These are phyloP conservation scores for Paraleonurus japonicus DNA, from an alignment of 257 asterid genomes.

Conservation along the genomic window DNA sequence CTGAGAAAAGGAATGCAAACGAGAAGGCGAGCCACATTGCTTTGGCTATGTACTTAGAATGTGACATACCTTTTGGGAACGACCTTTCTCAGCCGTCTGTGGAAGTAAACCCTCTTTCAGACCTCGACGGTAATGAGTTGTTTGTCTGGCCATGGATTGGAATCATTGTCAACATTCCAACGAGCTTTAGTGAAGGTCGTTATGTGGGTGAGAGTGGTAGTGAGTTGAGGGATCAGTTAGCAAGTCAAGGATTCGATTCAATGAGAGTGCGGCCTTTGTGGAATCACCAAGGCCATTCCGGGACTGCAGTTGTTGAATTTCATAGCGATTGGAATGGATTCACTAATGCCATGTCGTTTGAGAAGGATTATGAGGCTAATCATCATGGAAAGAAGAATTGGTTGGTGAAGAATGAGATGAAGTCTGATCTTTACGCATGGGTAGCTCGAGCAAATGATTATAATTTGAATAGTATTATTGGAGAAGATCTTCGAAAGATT, in stretches of 20 bases:
- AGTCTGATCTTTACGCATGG: conserved; percentile 62
- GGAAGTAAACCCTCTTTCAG: conserved; percentile 10
- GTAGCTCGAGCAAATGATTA: conserved; percentile 51
- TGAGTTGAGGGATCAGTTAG: conserved; percentile 53
- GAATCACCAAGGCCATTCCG: conserved; percentile 70
- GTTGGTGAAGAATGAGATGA: conserved; percentile 36
- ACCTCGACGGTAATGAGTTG: conserved; percentile 37
- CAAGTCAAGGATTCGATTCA: conserved; percentile 57
- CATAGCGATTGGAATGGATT: conserved; percentile 63
- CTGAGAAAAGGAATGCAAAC: conserved; percentile 14
- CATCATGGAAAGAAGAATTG: conserved; percentile 65
- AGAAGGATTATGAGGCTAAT: conserved; percentile 54
- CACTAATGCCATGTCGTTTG: conserved; percentile 60
- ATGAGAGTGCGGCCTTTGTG: conserved; percentile 67
- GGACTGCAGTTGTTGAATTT: conserved; percentile 68
- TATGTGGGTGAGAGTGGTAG: conserved; percentile 67
- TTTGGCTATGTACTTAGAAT: conserved; percentile 13
- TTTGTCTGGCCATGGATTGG: conserved; percentile 86
- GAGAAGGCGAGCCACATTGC: conserved; percentile 21
- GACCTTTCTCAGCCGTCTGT: conserved; percentile 9
- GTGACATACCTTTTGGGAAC: conserved; percentile 7
- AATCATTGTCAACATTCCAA: conserved; percentile 55
- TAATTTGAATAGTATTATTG: neutral
- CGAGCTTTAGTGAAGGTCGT: conserved; percentile 53
- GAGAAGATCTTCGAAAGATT: conserved; percentile 21